phyloP scores from a whole-genome alignment of 2,329 filamentous ascomycete genomes.

The Salinomyces thailandicus region DNA sequence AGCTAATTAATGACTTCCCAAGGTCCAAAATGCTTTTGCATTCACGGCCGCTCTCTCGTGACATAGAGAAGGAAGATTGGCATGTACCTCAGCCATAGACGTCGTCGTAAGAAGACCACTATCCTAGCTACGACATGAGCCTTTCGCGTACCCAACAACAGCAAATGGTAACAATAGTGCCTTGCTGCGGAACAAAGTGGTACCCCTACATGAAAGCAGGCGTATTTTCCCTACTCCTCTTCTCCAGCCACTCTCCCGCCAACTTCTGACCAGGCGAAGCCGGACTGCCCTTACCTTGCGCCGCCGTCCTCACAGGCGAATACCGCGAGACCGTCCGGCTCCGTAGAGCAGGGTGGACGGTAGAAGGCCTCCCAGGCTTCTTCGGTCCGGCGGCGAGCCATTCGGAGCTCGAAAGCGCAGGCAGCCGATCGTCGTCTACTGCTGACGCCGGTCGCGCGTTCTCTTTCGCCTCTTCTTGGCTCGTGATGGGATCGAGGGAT shows the following conservation, averaged over 20 bases:
- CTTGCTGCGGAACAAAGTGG: neutral
- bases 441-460: conserved; percentile 9
- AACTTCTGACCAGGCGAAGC: conserved; percentile 19
- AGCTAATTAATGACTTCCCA: neutral
- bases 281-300: conserved; percentile 7
- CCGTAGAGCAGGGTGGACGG: conserved; percentile 8
- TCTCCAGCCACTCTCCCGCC: conserved; percentile 21
- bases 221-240: conserved; percentile 13
- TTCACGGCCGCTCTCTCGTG: neutral
- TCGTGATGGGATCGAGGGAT: neutral
- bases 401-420: conserved; percentile 21
- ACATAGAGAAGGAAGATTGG: neutral
- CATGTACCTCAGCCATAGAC: neutral
- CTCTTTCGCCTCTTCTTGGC: conserved; percentile 8
- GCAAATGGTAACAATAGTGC: neutral
- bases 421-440: conserved; percentile 11
- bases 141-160: neutral
- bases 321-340: conserved; percentile 5
- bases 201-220: conserved; percentile 17
- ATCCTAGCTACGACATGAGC: neutral
- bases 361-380: conserved; percentile 4
- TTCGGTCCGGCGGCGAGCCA: conserved; percentile 20
- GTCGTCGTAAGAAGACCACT: too few relatives aligned
- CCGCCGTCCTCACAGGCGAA: conserved; percentile 2
- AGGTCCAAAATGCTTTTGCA: neutral